Conservation (phyloP, 169 alveolate genomes). For the Plasmodium berghei region DNA sequence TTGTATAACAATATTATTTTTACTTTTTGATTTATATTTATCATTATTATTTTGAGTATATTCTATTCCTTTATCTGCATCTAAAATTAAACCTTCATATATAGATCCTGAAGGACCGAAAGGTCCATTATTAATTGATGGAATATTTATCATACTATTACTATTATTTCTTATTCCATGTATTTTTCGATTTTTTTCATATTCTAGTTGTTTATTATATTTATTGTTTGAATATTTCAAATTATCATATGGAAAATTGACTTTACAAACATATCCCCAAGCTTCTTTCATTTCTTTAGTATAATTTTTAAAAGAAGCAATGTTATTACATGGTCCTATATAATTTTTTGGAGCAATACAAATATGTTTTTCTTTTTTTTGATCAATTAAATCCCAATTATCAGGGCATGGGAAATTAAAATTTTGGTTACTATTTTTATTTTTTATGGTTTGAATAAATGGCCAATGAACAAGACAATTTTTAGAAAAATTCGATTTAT, state of each 20-base stretch:
- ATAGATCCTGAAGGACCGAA: constrained; percentile 20
- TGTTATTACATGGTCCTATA: constrained; percentile 81
- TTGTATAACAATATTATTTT: constrained; percentile 21
- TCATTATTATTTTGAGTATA: constrained; percentile 35
- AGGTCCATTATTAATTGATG: constrained; percentile 58
- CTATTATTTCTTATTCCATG: constrained; percentile 14
- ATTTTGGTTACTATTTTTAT: constrained; percentile 25
- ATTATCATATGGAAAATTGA: constrained; percentile 24
- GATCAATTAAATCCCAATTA: constrained; percentile 46
- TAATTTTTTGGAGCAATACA: constrained; percentile 64
- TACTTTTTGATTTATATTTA: constrained; percentile 42
- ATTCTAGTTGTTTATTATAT: neutral
- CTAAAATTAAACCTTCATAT: neutral
- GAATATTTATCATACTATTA: neutral
- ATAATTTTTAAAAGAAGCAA: constrained; percentile 78
- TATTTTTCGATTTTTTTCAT: neutral
- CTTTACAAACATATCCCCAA: constrained; percentile 82
- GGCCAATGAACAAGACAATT: constrained; percentile 62
- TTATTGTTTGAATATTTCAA: neutral
- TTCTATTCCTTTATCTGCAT: constrained; percentile 6
- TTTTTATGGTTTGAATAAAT: neutral
- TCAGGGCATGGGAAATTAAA: constrained; percentile 64
- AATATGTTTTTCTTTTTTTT: constrained; percentile 15
- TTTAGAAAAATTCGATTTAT: constrained; percentile 35
- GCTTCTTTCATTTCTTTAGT: constrained; percentile 78